phyloP scores from a whole-genome alignment of 768 basidiomycete species.

The Guyanaporus albipodus region DNA sequence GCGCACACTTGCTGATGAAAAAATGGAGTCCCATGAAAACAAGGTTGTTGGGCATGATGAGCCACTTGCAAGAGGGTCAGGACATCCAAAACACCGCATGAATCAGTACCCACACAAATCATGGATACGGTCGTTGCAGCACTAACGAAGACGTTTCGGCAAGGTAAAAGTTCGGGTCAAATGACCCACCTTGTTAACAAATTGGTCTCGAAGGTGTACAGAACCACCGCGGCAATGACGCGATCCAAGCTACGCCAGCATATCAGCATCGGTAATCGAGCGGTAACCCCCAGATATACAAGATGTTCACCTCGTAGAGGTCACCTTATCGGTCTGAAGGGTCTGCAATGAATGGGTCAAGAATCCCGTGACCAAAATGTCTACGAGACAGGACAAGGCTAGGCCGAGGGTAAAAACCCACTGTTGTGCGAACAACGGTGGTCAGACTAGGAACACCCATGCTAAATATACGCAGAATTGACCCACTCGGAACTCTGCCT shows the following conservation, averaged over 20 bases:
- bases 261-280: neutral
- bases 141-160: slow-evolving; percentile 17
- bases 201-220: slow-evolving; percentile 54
- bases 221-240: slow-evolving; percentile 43
- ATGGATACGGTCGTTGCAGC: slow-evolving; percentile 40
- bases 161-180: neutral
- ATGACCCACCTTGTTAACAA: slow-evolving; percentile 41
- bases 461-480: neutral
- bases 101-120: slow-evolving; percentile 35
- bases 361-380: slow-evolving; percentile 45
- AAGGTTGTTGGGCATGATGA: slow-evolving; percentile 43
- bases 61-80: slow-evolving; percentile 34
- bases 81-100: neutral
- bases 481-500: slow-evolving; percentile 20
- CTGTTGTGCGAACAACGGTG: slow-evolving; percentile 22
- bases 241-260: slow-evolving; percentile 41
- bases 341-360: slow-evolving; percentile 41
- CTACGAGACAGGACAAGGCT: slow-evolving; percentile 45
- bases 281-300: neutral
- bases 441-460: neutral
- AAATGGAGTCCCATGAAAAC: slow-evolving; percentile 53
- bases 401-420: slow-evolving; percentile 52
- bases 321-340: slow-evolving; percentile 38
- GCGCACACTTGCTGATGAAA: slow-evolving; percentile 48
- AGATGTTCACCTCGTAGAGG: slow-evolving; percentile 33